Evolutionary conservation across 768 basidiomycete species (phyloP).

Genomic region (Boletus reticulatus): DNA sequence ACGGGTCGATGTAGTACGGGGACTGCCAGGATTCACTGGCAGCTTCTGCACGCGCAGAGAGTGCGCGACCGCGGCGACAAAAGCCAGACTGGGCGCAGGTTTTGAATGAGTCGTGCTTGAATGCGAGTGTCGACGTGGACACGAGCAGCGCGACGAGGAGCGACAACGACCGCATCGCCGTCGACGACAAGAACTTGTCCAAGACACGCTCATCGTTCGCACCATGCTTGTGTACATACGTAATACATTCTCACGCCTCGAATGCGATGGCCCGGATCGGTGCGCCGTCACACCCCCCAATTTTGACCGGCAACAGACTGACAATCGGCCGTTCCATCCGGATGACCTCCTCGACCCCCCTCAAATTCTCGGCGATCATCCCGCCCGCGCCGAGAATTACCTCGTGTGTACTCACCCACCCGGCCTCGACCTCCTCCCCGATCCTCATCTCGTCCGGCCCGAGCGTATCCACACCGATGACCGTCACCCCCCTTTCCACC

Average conservation of each 20-base stretch:
- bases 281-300: slow-evolving; percentile 61
- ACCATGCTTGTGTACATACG: neutral
- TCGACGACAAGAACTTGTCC: neutral
- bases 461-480: slow-evolving; percentile 60
- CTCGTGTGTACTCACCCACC: slow-evolving; percentile 43
- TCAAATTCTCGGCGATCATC: slow-evolving; percentile 69
- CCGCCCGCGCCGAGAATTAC: slow-evolving; percentile 57
- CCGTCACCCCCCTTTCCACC: slow-evolving; percentile 48
- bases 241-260: slow-evolving; percentile 20
- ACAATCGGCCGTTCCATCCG: slow-evolving; percentile 39
- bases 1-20: slow-evolving; percentile 77
- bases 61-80: slow-evolving; percentile 86
- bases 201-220: neutral
- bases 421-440: neutral
- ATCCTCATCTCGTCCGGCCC: slow-evolving; percentile 54
- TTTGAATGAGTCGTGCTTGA: slow-evolving; percentile 89
- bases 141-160: slow-evolving; percentile 34
- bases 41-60: slow-evolving; percentile 69
- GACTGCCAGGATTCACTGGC: slow-evolving; percentile 67
- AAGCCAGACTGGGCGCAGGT: slow-evolving; percentile 93
- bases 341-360: slow-evolving; percentile 46
- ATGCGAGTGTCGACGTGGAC: slow-evolving; percentile 43
- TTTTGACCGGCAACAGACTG: slow-evolving; percentile 54
- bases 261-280: slow-evolving; percentile 62
- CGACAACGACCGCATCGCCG: slow-evolving; percentile 18